These are phyloP conservation scores for Macrocybe sp. DNA, from an alignment of 1,284 basidiomycete species.

Conservation along the genomic window DNA sequence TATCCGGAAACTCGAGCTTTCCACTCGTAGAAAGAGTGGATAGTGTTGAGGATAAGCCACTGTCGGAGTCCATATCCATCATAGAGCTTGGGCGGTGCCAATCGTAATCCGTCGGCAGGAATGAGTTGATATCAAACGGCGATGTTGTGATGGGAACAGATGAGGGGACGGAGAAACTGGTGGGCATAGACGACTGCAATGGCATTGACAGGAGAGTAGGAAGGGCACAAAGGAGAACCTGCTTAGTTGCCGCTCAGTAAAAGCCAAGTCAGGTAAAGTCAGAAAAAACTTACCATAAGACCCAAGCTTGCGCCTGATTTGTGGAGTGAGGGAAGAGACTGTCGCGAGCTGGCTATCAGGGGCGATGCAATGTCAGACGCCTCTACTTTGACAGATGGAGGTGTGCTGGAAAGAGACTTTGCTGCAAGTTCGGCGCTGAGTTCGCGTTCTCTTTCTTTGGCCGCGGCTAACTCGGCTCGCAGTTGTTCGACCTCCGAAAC, in stretches of 20 bases:
- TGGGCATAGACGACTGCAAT: conserved; percentile 45
- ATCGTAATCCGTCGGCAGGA: conserved; percentile 49
- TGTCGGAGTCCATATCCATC: conserved; percentile 51
- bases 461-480: conserved; percentile 56
- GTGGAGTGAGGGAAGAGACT: conserved; percentile 38
- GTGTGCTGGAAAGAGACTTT: conserved; percentile 25
- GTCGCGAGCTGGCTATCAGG: conserved; percentile 34
- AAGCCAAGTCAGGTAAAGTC: conserved; percentile 10
- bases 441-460: conserved; percentile 60
- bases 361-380: conserved; percentile 38
- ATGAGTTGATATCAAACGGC: conserved; percentile 44
- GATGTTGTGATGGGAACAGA: conserved; percentile 39
- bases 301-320: conserved; percentile 60
- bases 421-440: conserved; percentile 55
- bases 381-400: conserved; percentile 48
- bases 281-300: conserved; percentile 53
- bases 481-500: conserved; percentile 61
- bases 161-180: conserved; percentile 50
- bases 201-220: conserved; percentile 69
- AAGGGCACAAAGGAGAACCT: conserved; percentile 69
- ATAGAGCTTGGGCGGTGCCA: conserved; percentile 43
- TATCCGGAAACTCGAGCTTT: conserved; percentile 51
- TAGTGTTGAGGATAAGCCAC: conserved; percentile 27
- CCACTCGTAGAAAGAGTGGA: conserved; percentile 28
- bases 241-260: conserved; percentile 25